These are phyloP conservation scores for Tricholoma bakamatsutake DNA, from an alignment of 768 basidiomycete genomes.

Conservation along the genomic window DNA sequence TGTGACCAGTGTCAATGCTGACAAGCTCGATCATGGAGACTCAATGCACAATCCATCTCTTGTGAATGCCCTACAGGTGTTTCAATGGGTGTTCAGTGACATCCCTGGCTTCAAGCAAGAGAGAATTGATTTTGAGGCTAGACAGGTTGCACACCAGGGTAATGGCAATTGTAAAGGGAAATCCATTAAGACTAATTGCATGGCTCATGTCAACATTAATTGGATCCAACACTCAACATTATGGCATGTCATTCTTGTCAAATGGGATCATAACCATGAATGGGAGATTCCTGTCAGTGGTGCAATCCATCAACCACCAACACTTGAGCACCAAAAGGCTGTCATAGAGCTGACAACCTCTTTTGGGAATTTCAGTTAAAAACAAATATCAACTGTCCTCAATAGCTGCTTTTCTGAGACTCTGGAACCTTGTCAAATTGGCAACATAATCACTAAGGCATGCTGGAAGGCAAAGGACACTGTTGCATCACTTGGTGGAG, in stretches of 20 bases:
- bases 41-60: conserved; percentile 7
- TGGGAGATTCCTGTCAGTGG: conserved; percentile 14
- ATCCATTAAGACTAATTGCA: conserved; percentile 15
- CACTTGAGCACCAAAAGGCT: conserved; percentile 9
- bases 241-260: conserved; percentile 13
- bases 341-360: conserved; percentile 8
- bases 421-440: conserved; percentile 26
- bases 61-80: conserved; percentile 1
- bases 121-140: neutral
- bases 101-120: conserved; percentile 2
- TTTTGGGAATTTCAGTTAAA: conserved; percentile 10
- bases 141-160: conserved; percentile 7
- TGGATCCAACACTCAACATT: conserved; percentile 1
- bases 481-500: conserved; percentile 1
- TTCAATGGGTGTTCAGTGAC: conserved; percentile 10
- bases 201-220: conserved; percentile 20
- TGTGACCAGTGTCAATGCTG: conserved; percentile 3
- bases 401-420: conserved; percentile 3
- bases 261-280: conserved; percentile 22
- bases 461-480: neutral
- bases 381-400: conserved; percentile 13
- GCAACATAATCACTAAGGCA: conserved; percentile 1
- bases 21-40: conserved; percentile 11
- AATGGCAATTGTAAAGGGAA: conserved; percentile 9
- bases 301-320: conserved; percentile 8